These are phyloP conservation scores for Sarcodon sp. DNA, from an alignment of 768 basidiomycete species.

Conservation along the genomic window DNA sequence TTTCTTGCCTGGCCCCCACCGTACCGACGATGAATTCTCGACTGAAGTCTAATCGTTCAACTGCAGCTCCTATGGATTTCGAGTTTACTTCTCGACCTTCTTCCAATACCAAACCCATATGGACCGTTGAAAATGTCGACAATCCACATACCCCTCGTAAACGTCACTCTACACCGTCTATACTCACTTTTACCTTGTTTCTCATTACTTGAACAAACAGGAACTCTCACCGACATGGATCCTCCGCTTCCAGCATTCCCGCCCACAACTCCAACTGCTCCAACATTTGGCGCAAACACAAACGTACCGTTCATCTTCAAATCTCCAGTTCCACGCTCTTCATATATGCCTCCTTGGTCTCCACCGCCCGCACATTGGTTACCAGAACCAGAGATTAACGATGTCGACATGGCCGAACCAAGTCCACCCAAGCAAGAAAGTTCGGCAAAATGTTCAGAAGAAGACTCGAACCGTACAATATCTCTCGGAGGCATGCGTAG, in stretches of 20 bases:
- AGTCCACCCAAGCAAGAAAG: conserved; percentile 41
- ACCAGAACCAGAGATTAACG: conserved; percentile 42
- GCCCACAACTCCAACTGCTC: conserved; percentile 20
- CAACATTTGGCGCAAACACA: conserved; percentile 46
- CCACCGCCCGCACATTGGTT: conserved; percentile 46
- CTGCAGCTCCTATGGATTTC: conserved; percentile 84
- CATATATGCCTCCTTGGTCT: conserved; percentile 43
- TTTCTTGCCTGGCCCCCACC: too few species aligned
- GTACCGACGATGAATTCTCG: too few species aligned
- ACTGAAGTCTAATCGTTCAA: conserved; percentile 30
- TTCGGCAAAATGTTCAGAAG: conserved; percentile 2
- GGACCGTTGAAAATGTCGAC: conserved; percentile 39
- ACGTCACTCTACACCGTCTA: conserved; percentile 25
- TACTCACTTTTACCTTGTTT: not conserved
- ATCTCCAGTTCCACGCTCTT: conserved; percentile 30
- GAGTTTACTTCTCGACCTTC: conserved; percentile 65
- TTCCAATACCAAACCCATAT: conserved; percentile 38
- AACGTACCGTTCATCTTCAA: conserved; percentile 68
- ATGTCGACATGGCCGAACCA: conserved; percentile 66
- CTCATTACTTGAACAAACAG: conserved; percentile 12
- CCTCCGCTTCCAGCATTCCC: conserved; percentile 19
- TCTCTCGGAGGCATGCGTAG: conserved; percentile 55
- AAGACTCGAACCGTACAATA: conserved; percentile 16
- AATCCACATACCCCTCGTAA: conserved; percentile 49
- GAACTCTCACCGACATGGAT: conserved; percentile 30